Evolutionary conservation across 2,329 filamentous ascomycete species (phyloP), one percentile per base, ranked within the genome.

Genomic region (Ophiostoma perfectum): DNA sequence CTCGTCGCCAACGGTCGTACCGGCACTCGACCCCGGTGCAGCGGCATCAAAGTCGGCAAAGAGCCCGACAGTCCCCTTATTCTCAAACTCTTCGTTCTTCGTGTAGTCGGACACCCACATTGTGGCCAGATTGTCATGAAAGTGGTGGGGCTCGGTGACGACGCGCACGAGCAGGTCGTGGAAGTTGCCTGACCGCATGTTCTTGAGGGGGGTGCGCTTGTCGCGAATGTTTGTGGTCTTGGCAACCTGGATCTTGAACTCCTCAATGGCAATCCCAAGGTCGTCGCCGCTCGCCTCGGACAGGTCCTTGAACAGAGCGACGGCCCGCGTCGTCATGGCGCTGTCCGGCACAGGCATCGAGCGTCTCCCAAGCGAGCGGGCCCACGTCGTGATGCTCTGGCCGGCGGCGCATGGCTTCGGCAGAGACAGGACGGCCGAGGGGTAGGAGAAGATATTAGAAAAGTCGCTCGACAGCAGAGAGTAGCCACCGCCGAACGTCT

Each of bases 71-170:
- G 74, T 77, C 11, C 74, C 73, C 65, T 79, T 86, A 47, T 87
- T 77, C 72, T 83, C 88, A 69, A 97, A 87, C 0, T 74, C 70
- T 0, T 81, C 74, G 74, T 97, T 92, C 66, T 85, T 79, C 0
- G 92, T 96, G 76, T 93, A 97, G 77, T 97, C 93, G 0, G 91
- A 90, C 18, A 96, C 80, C 80, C 93, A 93, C 0, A 97, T 72
- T 5, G 86, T 85, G 12, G 85, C 78, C 68, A 78, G 84, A 39
- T 12, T 8, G 39, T 83, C 81, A 36, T 75, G 74, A 6, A 73
- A 27, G 42, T 81, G 78, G 60, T 76, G 81, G 0, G 84, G 83
- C 2, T 80, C 77, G 63, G 77, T 81, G 64, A 93, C 83, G 2
- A 96, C 86, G 74, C 93, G 84, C 1, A 85, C 92, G 18, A 91